phyloP scores from a whole-genome alignment of 2,329 filamentous ascomycete genomes.

The Coniosporium tulheliwenetii region DNA sequence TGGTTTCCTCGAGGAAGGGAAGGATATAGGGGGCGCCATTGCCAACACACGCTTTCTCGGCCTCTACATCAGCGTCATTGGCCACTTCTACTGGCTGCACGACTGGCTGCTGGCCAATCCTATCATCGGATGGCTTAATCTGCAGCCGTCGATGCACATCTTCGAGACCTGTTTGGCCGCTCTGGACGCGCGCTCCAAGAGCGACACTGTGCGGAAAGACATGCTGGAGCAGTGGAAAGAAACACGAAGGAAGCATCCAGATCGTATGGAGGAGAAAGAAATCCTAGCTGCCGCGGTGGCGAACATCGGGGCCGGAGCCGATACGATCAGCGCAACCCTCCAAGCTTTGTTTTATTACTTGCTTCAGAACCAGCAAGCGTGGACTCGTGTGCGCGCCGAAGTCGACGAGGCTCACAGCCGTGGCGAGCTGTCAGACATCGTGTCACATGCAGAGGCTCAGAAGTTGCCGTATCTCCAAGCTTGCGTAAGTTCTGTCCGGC shows the following conservation, averaged over 20 bases:
- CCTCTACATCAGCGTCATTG: slow-evolving; percentile 17
- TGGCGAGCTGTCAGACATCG: slow-evolving; percentile 4
- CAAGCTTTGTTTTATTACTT: slow-evolving; percentile 22
- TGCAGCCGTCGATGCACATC: slow-evolving; percentile 21
- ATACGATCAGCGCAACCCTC: slow-evolving; percentile 20
- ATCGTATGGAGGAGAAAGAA: slow-evolving; percentile 17
- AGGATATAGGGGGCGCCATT: slow-evolving; percentile 20
- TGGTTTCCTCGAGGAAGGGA: slow-evolving; percentile 18
- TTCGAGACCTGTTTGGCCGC: slow-evolving; percentile 20
- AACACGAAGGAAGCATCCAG: slow-evolving; percentile 15
- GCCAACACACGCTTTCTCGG: slow-evolving; percentile 15
- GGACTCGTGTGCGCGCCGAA: slow-evolving; percentile 10
- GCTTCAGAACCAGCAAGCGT: slow-evolving; percentile 11
- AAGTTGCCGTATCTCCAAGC: too few species aligned
- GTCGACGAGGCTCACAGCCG: slow-evolving; percentile 6
- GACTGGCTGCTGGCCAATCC: slow-evolving; percentile 21
- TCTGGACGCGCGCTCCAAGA: slow-evolving; percentile 17
- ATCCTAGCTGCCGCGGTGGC: slow-evolving; percentile 18
- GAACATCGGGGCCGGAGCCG: slow-evolving; percentile 22
- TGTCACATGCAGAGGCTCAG: slow-evolving; percentile 5
- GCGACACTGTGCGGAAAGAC: slow-evolving; percentile 15
- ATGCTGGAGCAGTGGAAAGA: slow-evolving; percentile 22
- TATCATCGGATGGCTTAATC: slow-evolving; percentile 17
- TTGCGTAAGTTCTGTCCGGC: too few species aligned
- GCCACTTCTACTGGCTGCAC: slow-evolving; percentile 19